phyloP scores from a whole-genome alignment of 306 rosid species.

The Bauhinia variegata region DNA sequence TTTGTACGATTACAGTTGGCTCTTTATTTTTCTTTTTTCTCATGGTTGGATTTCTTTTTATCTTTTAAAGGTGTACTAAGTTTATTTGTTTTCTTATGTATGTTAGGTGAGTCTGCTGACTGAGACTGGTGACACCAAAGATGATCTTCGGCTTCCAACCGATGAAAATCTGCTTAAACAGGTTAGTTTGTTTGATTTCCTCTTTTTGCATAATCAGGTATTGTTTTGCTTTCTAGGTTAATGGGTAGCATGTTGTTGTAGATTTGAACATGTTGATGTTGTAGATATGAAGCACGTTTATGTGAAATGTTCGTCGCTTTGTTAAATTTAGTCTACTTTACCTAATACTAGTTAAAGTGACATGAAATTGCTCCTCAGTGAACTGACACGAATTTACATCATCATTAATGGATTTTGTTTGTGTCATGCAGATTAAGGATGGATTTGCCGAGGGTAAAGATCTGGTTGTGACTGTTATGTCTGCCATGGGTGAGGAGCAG shows the following conservation, averaged over 20 bases:
- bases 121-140: conserved; percentile 88
- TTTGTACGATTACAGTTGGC: conserved; percentile 58
- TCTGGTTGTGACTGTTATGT: conserved; percentile 88
- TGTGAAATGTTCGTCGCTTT: neutral
- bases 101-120: conserved; percentile 92
- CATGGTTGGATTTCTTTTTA: neutral
- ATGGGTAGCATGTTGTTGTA: neutral
- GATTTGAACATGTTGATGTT: conserved; percentile 10
- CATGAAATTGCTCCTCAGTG: conserved; percentile 2
- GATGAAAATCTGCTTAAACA: conserved; percentile 84
- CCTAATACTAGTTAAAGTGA: neutral
- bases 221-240: conserved; percentile 12
- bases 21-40: neutral
- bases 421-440: conserved; percentile 79
- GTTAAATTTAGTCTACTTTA: neutral
- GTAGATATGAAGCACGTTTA: neutral
- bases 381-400: neutral
- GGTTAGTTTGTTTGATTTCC: conserved; percentile 44
- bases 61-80: conserved; percentile 2
- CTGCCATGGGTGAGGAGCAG: conserved; percentile 99
- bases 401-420: conserved; percentile 22
- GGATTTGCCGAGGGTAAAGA: conserved; percentile 90
- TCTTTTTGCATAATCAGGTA: neutral
- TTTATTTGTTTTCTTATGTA: conserved; percentile 22
- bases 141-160: conserved; percentile 93